Base-by-base conservation (phyloP, 179 eudicot species). In the Amaranthus tricolor region DNA sequence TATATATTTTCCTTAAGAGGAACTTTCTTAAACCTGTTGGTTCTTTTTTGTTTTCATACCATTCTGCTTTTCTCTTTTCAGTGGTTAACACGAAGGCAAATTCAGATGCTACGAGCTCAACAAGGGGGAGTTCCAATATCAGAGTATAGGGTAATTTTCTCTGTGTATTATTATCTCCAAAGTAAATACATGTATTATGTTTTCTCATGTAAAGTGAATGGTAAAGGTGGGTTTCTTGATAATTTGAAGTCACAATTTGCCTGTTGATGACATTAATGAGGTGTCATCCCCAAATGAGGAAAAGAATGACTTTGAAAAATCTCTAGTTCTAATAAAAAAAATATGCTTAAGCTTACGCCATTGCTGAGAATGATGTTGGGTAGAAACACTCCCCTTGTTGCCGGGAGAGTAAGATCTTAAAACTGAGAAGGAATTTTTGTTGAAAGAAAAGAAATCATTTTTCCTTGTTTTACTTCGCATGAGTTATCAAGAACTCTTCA, bases 51-150 rank as follows among this genome's bases (percentile, higher is more conserved):
- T 63, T 31, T 24, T 66, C 61, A n/a, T 60, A 40, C 48, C 47
- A 47, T 72, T 67, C 60, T 9, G 40, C 69, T 66, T 66, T 55
- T 40, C 53, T 51, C 62, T 58, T 43, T 71, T 67, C 88, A 95
- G 99, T 95, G 99, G 99, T 57, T 95, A 75, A 74, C 87, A 48
- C 84, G 99, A 85, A 88, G 99, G 75, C 92, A 86, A 76, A 96
- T 97, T 44, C 96, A 89, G 84, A 71, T 84, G 79, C 68, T 89
- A 70, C 92, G 97, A 62, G 97, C 96, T 74, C 98, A 91, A 71
- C 99, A 91, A 72, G 98, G 98, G 58, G 91, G 99, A 61, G 89
- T 95, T 76, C 99, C 99, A 51, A 50, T 93, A 72, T 95, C 99
- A 64, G 96, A 91, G 81, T 89, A 77, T 73, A 93, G 96, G 91